phyloP scores from a whole-genome alignment of 1,284 basidiomycete genomes.

The Neolentinus lepideus region DNA sequence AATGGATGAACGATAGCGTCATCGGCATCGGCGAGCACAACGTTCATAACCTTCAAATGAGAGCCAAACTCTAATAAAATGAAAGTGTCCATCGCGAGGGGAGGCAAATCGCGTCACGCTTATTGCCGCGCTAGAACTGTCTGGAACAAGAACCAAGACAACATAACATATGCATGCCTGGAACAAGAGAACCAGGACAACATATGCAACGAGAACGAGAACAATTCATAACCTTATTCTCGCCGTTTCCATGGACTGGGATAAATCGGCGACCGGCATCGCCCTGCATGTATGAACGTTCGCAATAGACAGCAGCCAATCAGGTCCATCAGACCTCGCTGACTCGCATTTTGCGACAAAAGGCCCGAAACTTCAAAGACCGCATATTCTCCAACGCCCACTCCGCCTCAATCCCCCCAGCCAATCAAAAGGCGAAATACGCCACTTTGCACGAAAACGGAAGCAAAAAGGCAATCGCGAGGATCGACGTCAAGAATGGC shows the following conservation, averaged over 20 bases:
- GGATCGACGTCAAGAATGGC: neutral
- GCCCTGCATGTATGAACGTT: neutral
- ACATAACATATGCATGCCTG: neutral
- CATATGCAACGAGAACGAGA: neutral
- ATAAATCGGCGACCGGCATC: neutral
- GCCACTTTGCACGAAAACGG: neutral
- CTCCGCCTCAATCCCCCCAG: no score
- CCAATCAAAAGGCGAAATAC: no score
- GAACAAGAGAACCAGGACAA: neutral
- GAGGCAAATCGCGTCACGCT: neutral
- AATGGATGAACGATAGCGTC: neutral
- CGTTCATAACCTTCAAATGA: no score
- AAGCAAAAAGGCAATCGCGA: neutral
- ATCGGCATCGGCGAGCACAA: neutral
- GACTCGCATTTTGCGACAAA: no score
- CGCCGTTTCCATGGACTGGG: no score
- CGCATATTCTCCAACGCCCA: no score
- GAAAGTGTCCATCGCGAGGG: neutral
- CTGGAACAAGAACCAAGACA: neutral
- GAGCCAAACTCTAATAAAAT: neutral
- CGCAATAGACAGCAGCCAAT: neutral
- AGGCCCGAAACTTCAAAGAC: no score
- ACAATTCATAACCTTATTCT: no score
- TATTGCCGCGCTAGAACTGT: neutral
- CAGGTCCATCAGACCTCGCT: neutral